Conservation (phyloP, 768 basidiomycete genomes). For the Cystofilobasidium ferigula region DNA sequence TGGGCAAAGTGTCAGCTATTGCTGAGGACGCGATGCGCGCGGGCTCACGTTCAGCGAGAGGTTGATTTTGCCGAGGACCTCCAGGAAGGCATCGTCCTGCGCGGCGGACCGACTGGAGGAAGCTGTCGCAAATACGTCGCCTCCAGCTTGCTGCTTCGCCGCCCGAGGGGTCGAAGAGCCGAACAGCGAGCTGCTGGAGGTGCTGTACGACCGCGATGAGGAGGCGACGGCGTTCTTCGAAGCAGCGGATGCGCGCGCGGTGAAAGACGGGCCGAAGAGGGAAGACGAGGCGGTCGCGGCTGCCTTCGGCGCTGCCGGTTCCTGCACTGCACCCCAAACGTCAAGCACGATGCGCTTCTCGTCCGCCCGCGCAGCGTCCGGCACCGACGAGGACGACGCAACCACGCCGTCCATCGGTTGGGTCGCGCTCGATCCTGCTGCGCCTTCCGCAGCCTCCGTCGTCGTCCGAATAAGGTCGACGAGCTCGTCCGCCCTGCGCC, state of each 20-base stretch:
- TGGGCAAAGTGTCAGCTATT: too few species aligned
- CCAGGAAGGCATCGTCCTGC: constrained; percentile 3
- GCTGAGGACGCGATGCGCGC: too few species aligned
- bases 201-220: background rate
- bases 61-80: constrained; percentile 13
- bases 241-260: background rate
- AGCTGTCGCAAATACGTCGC: background rate
- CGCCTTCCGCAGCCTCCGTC: constrained; percentile 35
- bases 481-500: constrained; percentile 53
- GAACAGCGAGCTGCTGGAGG: background rate
- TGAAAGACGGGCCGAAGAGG: constrained; percentile 3
- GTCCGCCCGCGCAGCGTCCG: too few species aligned
- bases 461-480: constrained; percentile 51
- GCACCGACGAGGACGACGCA: background rate
- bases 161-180: background rate
- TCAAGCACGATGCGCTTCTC: constrained; percentile 4
- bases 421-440: constrained; percentile 1
- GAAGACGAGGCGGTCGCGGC: background rate
- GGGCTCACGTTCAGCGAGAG: constrained; percentile 18
- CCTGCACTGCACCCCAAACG: constrained; percentile 8
- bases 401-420: background rate
- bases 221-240: background rate
- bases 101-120: background rate
- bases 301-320: background rate
- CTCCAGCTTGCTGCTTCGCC: background rate